phyloP scores from a whole-genome alignment of 257 asterid genomes.

The Leptodermis oblonga region DNA sequence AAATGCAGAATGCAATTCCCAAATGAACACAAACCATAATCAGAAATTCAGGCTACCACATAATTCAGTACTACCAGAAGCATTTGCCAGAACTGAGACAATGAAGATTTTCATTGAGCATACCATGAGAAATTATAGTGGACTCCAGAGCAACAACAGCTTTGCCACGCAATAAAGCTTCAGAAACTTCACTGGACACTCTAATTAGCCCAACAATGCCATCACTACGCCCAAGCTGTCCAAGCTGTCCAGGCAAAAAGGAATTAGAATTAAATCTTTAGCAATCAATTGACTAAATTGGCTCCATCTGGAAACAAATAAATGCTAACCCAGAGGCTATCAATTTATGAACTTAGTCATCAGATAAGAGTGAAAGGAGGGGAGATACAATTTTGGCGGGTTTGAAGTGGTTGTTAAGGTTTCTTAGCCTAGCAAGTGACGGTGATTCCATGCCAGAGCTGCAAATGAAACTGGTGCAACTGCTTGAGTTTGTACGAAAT shows the following conservation, averaged over 20 bases:
- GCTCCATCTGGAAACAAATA: not conserved
- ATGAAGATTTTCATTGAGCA: not conserved
- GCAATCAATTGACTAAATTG: not conserved
- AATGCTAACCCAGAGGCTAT: not conserved
- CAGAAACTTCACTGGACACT: conserved; percentile 70
- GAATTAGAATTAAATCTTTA: not conserved
- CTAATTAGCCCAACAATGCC: conserved; percentile 29
- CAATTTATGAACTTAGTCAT: too few species aligned
- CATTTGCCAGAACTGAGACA: not conserved
- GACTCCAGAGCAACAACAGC: conserved; percentile 97
- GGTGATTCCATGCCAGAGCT: conserved; percentile 1
- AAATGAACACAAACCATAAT: not conserved
- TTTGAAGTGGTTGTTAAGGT: conserved; percentile 17
- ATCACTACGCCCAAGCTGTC: not conserved
- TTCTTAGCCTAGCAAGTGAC: conserved; percentile 13
- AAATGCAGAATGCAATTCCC: not conserved
- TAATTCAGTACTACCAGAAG: not conserved
- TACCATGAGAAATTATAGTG: conserved; percentile 93
- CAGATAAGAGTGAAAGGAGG: not conserved
- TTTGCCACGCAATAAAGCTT: conserved; percentile 63
- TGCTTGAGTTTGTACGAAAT: too few species aligned
- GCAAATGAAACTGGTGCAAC: too few species aligned
- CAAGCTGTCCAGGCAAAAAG: not conserved
- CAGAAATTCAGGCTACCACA: not conserved
- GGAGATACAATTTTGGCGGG: conserved; percentile 3